Base-by-base conservation (phyloP, 2,329 filamentous ascomycete species). In the Lizonia empirigonia region DNA sequence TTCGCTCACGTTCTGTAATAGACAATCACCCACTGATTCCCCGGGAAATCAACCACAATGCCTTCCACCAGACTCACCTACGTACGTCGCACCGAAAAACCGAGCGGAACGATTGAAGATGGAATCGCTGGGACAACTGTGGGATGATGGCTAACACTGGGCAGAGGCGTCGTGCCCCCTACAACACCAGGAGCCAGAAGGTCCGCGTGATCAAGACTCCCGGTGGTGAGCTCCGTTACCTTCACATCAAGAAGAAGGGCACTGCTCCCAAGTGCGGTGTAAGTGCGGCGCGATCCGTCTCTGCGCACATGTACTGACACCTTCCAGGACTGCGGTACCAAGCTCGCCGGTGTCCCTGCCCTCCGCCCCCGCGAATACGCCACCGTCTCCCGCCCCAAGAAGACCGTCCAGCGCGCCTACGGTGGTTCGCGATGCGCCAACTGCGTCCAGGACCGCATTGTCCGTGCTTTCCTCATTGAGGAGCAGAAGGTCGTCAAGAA, bases 401-500 rank as follows among this genome's bases (percentile, higher is more conserved):
- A 99, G 91, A 96, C 91, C 73, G 94, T 99, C 78, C 90, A 94
- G 84, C 91, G 94, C 74, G 92, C 94, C 74, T 99, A 99, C 79
- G 70, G 94, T 79, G 94, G 94, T 76, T 97, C 92, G 74, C 90
- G 94, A 86, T 99, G 94, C 85, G 91, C 89, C 76, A 94, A 91
- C 85, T 99, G 94, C 80, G 94, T 99, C 70, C 92, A 93, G 80
- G 94, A 99, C 84, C 89, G 94, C 72, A 90, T 99, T 70, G 91
- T 97, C 70, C 91, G 94, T 71, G 94, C 94, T 63, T 99, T 99
- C 88, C 83, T 99, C 78, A 97, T 99, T 68, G 95, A 99, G 85
- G 94, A 99, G 87, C 94, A 99, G 86, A 99, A 99, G 90, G 97
- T 99, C 73, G 94, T 99, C 81, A 99, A 99, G 91, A 99, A 99